These are phyloP conservation scores for Aphanomyces euteiches DNA, from an alignment of 352 stramenopile species.

Conservation along the genomic window DNA sequence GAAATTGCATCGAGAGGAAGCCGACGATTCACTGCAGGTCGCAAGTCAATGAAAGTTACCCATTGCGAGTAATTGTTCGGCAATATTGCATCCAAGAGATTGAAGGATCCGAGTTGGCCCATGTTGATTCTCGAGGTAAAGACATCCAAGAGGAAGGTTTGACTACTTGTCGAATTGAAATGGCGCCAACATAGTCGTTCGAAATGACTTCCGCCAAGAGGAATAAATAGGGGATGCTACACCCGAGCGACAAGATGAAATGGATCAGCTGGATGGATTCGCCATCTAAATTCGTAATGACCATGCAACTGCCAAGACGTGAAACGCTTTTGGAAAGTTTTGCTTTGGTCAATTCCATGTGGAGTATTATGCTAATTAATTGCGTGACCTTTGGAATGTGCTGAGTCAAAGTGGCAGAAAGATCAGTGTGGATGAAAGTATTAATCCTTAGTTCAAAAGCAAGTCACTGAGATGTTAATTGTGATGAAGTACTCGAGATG, in stretches of 20 bases:
- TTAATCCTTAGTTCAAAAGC: too few species aligned
- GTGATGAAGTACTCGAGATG: too few species aligned
- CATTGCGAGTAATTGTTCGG: neutral
- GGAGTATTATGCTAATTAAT: too few species aligned
- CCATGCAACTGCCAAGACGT: too few species aligned
- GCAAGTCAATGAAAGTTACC: conserved; percentile 15
- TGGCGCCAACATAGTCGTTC: conserved; percentile 28
- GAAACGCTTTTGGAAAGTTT: too few species aligned
- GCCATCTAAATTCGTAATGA: too few species aligned
- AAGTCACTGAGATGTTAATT: too few species aligned
- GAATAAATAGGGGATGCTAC: conserved; percentile 3
- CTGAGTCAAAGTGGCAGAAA: too few species aligned
- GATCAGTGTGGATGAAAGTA: too few species aligned
- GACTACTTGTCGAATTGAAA: conserved; percentile 16
- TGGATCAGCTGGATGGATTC: neutral
- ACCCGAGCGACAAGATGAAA: conserved; percentile 11
- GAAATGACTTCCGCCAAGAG: neutral
- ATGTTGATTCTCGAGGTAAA: neutral
- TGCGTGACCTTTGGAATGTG: too few species aligned
- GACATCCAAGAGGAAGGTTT: conserved; percentile 22
- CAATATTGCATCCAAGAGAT: neutral
- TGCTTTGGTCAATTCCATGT: too few species aligned
- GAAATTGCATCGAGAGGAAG: neutral
- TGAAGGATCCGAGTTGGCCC: neutral
- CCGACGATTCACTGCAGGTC: neutral